Base-by-base conservation (phyloP, 805 yeast genomes). In the Pichia californica region DNA sequence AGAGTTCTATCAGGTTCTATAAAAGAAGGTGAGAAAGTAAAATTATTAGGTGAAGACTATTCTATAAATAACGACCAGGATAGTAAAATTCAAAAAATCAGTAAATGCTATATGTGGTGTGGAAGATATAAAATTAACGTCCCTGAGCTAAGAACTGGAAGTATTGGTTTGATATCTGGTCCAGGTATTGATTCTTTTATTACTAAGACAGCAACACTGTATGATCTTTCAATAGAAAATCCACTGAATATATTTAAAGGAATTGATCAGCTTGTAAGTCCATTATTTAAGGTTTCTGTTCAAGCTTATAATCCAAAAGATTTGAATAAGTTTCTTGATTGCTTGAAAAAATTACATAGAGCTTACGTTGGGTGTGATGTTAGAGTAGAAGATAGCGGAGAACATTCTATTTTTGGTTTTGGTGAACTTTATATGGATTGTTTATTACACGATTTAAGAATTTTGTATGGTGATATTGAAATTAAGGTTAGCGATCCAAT, bases 391-490 rank as follows among this genome's bases (percentile, higher is more conserved):
- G 95, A 86, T 51, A 83, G 89, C 40, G 96, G 97, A 2, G 97
- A 88, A 53, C 87, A 83, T 57, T 79, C 80, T 1, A 59, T 93
- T 0, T 55, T 80, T 23, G 96, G 93, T 0, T 76, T 87, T 9
- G 99, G 99, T 7, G 98, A 93, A 56, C 54, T 91, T 15, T 87
- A 86, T 56, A 59, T 93, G 62, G 98, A 93, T 60, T 85, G 93
- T 52, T 65, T 84, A 20, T 62, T 93, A 31, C 84, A 81, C 58
- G 96, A 88, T 55, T 62, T 93, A 35, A 68, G 97, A 49, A 59
- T 67, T 23, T 66, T 76, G 27, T 83, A 77, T 53, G 73, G 83
- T 0, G 76, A 74, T 19, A 70, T 88, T 31, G 83, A 81, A 40
- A 76, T 93, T 43, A 84, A 81, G 56, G 83, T 88, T 2, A 84